These are phyloP conservation scores for Verbena officinalis DNA, from an alignment of 257 asterid species.

Conservation along the genomic window DNA sequence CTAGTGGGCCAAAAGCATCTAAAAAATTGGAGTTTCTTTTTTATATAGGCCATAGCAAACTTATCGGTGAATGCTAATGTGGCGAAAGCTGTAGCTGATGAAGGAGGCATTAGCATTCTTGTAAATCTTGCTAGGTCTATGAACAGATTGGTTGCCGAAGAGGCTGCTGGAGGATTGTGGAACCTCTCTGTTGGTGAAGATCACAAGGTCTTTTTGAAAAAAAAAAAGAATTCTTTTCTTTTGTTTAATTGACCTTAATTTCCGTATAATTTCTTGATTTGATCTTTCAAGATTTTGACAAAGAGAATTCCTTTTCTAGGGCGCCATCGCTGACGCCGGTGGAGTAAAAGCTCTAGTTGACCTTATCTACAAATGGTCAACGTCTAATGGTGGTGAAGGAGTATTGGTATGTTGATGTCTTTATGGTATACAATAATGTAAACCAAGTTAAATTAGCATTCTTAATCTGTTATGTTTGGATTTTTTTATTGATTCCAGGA, in stretches of 20 bases:
- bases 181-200: conserved; percentile 73
- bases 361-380: conserved; percentile 70
- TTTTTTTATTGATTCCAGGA: conserved; percentile 47
- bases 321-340: conserved; percentile 68
- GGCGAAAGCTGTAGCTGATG: conserved; percentile 76
- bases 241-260: no score
- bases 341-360: conserved; percentile 72
- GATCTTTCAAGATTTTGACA: conserved; percentile 2
- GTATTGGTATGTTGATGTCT: conserved; percentile 55
- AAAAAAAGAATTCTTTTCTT: no score
- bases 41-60: conserved; percentile 65
- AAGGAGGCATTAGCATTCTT: conserved; percentile 66
- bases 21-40: conserved; percentile 15
- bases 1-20: background rate
- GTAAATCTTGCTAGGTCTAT: conserved; percentile 58
- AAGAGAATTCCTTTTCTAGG: conserved; percentile 38
- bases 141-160: conserved; percentile 69
- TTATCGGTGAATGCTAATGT: conserved; percentile 66
- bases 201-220: conserved; percentile 50
- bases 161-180: conserved; percentile 80
- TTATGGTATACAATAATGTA: conserved; percentile 7
- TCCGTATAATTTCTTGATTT: conserved; percentile 14
- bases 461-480: conserved; percentile 9
- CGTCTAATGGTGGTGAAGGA: conserved; percentile 61
- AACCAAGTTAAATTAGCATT: conserved; percentile 9